Percentiles rank a stretch among this genome's conserved stretches.
Conservation (phyloP, 345 rosid genomes). For the Gossypium ekmanianum region DNA sequence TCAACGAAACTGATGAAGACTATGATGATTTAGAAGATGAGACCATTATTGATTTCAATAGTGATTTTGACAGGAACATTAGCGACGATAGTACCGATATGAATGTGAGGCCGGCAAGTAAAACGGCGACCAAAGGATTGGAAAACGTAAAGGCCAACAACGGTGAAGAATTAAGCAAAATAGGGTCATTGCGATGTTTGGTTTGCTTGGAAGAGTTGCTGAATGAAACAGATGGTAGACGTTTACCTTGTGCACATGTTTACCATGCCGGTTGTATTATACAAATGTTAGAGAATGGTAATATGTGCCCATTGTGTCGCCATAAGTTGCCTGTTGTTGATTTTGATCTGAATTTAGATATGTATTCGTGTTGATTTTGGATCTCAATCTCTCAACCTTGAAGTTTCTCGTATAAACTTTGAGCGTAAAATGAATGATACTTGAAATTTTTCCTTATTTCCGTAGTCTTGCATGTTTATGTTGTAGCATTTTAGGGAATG, state of each 20-base stretch:
- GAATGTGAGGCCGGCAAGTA: not conserved
- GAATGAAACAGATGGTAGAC: not conserved
- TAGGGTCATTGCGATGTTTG: too few species aligned
- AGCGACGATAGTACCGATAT: too few species aligned
- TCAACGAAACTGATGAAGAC: not conserved
- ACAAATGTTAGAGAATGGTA: not conserved
- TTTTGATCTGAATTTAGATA: not conserved
- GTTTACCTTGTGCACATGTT: not conserved
- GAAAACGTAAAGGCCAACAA: not conserved
- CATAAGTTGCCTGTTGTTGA: not conserved
- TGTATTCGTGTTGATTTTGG: not conserved
- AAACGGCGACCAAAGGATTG: not conserved
- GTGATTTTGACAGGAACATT: not conserved
- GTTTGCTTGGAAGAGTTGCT: not conserved
- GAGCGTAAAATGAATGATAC: too few species aligned
- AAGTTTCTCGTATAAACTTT: too few species aligned
- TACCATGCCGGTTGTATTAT: not conserved
- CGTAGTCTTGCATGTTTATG: too few species aligned
- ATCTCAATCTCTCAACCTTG: too few species aligned
- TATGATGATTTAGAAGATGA: not conserved
- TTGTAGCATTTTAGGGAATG: too few species aligned
- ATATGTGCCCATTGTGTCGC: not conserved
- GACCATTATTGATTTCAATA: not conserved
- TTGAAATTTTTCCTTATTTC: too few species aligned
- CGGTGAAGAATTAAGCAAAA: too few species aligned